Percentiles rank a stretch among this genome's conserved stretches.
Conservation (phyloP, 371 early-diverging fungal genomes). For the Mucor ambiguus region DNA sequence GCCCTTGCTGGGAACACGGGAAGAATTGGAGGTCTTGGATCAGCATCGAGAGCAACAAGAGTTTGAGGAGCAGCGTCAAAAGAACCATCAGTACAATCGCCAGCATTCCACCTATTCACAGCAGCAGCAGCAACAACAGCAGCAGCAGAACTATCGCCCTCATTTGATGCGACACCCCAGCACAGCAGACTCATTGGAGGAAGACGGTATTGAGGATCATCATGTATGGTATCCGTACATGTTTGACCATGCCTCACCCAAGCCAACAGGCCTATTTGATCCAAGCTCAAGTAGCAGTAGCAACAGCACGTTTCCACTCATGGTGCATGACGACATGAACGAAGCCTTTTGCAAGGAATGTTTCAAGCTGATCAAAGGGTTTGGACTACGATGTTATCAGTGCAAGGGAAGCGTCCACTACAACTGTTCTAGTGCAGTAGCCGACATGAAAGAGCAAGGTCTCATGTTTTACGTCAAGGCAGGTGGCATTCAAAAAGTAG, state of each 20-base stretch:
- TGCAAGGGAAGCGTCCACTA: slow-evolving; percentile 50
- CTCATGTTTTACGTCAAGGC: slow-evolving; percentile 48
- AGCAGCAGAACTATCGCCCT: not conserved
- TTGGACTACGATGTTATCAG: slow-evolving; percentile 58
- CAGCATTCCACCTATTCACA: not conserved
- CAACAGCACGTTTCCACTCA: not conserved
- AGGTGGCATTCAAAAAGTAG: slow-evolving; percentile 49
- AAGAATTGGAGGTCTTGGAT: slow-evolving; percentile 35
- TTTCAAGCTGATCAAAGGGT: slow-evolving; percentile 48
- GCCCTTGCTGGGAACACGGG: slow-evolving; percentile 30
- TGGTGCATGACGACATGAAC: slow-evolving; percentile 30
- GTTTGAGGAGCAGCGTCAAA: slow-evolving; percentile 33
- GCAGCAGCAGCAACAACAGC: no score
- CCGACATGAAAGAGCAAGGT: slow-evolving; percentile 33
- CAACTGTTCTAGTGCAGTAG: slow-evolving; percentile 31
- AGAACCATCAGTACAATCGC: not conserved
- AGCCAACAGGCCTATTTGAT: not conserved
- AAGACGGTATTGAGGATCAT: slow-evolving; percentile 19
- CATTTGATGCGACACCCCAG: slow-evolving; percentile 1
- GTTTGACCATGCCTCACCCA: slow-evolving; percentile 19
- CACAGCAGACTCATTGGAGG: not conserved
- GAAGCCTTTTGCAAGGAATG: slow-evolving; percentile 55
- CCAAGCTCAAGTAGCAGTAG: not conserved
- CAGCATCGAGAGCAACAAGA: slow-evolving; percentile 32
- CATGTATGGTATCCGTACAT: slow-evolving; percentile 53